Percentiles rank a stretch among this genome's conserved stretches.
These are phyloP conservation scores for Trapa bicornis DNA, from an alignment of 345 rosid species.

Conservation along the genomic window DNA sequence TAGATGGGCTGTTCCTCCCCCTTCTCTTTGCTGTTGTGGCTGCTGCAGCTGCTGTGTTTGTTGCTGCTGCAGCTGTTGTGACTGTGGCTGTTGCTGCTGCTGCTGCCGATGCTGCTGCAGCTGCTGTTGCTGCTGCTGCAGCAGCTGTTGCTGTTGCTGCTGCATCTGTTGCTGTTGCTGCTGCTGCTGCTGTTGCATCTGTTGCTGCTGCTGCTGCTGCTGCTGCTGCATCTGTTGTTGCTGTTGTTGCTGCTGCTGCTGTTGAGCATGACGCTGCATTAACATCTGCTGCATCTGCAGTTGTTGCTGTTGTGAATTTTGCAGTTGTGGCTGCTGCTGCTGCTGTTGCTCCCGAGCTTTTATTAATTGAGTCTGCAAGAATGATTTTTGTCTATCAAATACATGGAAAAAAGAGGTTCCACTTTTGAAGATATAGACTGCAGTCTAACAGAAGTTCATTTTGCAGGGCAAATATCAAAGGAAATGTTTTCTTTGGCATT, in stretches of 20 bases:
- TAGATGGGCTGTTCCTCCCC: slow-evolving; percentile 33
- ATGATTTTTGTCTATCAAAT: background rate
- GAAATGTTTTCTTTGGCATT: background rate
- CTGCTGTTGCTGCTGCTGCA: too few species aligned
- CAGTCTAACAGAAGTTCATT: too few species aligned
- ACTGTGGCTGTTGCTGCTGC: slow-evolving; percentile 37
- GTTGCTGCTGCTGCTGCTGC: too few species aligned
- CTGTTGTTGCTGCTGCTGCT: slow-evolving; percentile 35
- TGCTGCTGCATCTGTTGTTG: slow-evolving; percentile 19
- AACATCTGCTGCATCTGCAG: slow-evolving; percentile 41
- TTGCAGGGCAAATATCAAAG: too few species aligned
- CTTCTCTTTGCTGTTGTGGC: slow-evolving; percentile 63
- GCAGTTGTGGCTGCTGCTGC: slow-evolving; percentile 44
- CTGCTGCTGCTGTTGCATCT: too few species aligned
- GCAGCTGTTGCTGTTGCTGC: too few species aligned
- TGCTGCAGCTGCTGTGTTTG: slow-evolving; percentile 5
- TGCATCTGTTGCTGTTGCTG: too few species aligned
- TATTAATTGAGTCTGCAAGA: slow-evolving; percentile 32
- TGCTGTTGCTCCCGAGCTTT: slow-evolving; percentile 37
- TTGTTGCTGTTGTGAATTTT: slow-evolving; percentile 30
- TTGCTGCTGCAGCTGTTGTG: slow-evolving; percentile 33
- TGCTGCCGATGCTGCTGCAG: too few species aligned
- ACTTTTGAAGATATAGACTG: too few species aligned
- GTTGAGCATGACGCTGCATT: slow-evolving; percentile 38
- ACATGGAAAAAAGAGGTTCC: background rate